Conservation (phyloP, 371 early-diverging fungal species). For the Mucor racemosus region DNA sequence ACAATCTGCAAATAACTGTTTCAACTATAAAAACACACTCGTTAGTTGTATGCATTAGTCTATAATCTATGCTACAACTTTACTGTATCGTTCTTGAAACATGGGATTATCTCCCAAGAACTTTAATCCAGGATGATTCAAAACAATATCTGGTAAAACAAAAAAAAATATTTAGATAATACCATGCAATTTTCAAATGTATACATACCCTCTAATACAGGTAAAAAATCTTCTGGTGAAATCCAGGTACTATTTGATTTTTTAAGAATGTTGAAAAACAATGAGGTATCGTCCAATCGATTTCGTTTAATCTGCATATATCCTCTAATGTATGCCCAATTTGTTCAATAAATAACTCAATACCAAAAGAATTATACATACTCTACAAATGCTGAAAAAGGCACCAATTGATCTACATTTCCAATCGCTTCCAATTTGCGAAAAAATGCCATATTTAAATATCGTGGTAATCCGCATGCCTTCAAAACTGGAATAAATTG, state of each 20-base stretch:
- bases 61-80: not conserved
- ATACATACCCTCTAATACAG: constrained; percentile 49
- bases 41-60: not conserved
- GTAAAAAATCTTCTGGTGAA: constrained; percentile 52
- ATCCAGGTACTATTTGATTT: constrained; percentile 33
- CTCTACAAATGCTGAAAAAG: constrained; percentile 24
- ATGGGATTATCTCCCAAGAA: constrained; percentile 77
- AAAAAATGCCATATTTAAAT: constrained; percentile 67
- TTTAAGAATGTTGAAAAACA: constrained; percentile 47
- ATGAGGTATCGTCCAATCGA: constrained; percentile 47
- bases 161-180: not conserved
- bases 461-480: constrained; percentile 62
- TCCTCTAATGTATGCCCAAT: constrained; percentile 25
- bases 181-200: not conserved
- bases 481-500: constrained; percentile 60
- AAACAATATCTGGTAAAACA: constrained; percentile 58
- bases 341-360: no score
- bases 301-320: constrained; percentile 39
- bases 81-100: constrained; percentile 86
- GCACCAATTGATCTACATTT: constrained; percentile 3
- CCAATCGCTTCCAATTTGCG: constrained; percentile 44
- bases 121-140: constrained; percentile 85
- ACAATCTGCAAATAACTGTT: constrained; percentile 89
- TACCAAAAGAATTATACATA: not conserved
- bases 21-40: constrained; percentile 16